phyloP scores from a whole-genome alignment of 306 rosid species.

The Fagus sylvatica region DNA sequence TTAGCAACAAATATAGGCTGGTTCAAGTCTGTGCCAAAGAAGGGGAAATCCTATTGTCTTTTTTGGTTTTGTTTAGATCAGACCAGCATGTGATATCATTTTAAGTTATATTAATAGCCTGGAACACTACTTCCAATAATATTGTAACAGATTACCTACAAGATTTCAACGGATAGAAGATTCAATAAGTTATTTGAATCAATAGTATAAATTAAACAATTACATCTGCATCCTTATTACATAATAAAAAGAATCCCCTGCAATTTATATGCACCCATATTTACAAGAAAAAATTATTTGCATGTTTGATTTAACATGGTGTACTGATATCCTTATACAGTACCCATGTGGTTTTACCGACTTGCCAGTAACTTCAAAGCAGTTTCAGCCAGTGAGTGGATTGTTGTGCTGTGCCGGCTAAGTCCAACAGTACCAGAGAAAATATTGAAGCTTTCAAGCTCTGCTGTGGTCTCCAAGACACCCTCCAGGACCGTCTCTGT shows the following conservation, averaged over 20 bases:
- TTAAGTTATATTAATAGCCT: not conserved
- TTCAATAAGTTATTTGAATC: not conserved
- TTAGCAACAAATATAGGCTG: not conserved
- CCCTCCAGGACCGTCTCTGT: conserved; percentile 63
- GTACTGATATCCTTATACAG: conserved; percentile 7
- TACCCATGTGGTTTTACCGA: conserved; percentile 17
- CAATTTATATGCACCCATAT: not conserved
- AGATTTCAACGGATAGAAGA: not conserved
- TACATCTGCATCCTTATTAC: not conserved
- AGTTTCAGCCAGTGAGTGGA: conserved; percentile 75
- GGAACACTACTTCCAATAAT: not conserved
- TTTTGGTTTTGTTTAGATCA: not conserved
- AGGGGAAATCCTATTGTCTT: not conserved
- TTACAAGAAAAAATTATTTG: conserved; percentile 7
- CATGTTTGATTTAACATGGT: conserved; percentile 4
- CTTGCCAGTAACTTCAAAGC: conserved; percentile 56
- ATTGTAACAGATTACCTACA: not conserved
- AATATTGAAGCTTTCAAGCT: conserved; percentile 91
- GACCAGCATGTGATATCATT: not conserved
- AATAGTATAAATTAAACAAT: not conserved
- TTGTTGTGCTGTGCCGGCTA: conserved; percentile 68
- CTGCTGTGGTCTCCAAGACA: conserved; percentile 89
- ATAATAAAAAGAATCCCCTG: conserved; percentile 7
- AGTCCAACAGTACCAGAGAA: conserved; percentile 89
- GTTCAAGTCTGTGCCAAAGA: not conserved